A percentile compares a stretch with the other conserved stretches of the same genome.
Conservation (phyloP, 176 grass and related monocot genomes). For the Musa troglodytarum region DNA sequence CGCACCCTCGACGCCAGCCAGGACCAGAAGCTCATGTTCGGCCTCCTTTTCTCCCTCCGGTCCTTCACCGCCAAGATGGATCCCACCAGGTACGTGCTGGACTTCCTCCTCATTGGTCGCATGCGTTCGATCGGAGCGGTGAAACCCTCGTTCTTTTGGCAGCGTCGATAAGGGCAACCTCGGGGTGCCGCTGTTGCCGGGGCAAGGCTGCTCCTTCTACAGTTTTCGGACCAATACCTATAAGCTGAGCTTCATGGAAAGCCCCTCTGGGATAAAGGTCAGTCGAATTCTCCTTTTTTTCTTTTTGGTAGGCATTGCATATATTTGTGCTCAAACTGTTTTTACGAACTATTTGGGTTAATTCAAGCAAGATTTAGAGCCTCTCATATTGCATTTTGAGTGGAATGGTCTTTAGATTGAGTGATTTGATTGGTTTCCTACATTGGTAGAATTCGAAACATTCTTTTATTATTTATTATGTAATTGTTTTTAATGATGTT, state of each 20-base stretch:
- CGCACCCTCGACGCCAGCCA: constrained; percentile 66
- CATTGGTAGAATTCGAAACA: constrained; percentile 3
- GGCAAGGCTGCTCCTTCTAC: constrained; percentile 80
- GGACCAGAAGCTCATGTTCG: constrained; percentile 98
- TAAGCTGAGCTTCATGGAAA: constrained; percentile 86
- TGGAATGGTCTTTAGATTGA: not conserved
- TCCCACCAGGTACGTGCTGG: constrained; percentile 40
- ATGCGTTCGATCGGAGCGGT: constrained; percentile 1
- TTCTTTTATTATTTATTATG: not conserved
- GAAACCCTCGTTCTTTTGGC: constrained; percentile 10
- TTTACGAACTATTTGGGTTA: not conserved
- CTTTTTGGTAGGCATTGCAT: constrained; percentile 6
- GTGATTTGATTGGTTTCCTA: not conserved
- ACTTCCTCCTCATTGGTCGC: not conserved
- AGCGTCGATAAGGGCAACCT: constrained; percentile 72
- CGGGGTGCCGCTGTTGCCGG: constrained; percentile 68
- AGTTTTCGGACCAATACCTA: constrained; percentile 88
- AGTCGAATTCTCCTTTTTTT: not conserved
- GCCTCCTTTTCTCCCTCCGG: constrained; percentile 85
- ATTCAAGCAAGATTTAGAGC: not conserved
- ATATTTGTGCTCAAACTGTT: not conserved
- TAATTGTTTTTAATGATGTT: not conserved
- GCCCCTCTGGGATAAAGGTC: constrained; percentile 90
- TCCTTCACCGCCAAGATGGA: constrained; percentile 94
- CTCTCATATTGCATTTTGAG: not conserved